phyloP scores from a whole-genome alignment of 768 basidiomycete genomes.

The Tricholomella constricta region DNA sequence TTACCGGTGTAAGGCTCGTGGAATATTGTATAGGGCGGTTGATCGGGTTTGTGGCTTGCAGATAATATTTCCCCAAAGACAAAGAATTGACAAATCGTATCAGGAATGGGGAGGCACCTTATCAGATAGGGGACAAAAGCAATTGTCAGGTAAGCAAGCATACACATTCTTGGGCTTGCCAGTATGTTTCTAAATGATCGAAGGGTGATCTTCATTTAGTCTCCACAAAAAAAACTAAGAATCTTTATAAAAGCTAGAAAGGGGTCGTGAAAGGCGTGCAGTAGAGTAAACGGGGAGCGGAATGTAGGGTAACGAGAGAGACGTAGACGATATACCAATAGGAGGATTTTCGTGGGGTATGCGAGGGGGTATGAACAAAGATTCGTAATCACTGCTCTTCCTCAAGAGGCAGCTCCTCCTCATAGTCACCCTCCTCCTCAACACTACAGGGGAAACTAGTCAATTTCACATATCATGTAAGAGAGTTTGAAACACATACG shows the following conservation, averaged over 20 bases:
- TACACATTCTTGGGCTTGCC: too few relatives aligned
- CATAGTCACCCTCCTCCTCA: slow-evolving; percentile 89
- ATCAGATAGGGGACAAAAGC: too few relatives aligned
- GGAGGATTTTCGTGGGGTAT: slow-evolving; percentile 21
- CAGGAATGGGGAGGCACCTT: too few relatives aligned
- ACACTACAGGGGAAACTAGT: slow-evolving; percentile 47
- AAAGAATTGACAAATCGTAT: too few relatives aligned
- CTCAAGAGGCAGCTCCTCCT: slow-evolving; percentile 69
- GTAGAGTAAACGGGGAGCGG: slow-evolving; percentile 33
- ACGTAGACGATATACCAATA: slow-evolving; percentile 18
- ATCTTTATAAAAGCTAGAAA: slow-evolving; percentile 21
- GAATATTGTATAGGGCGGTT: neutral
- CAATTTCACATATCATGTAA: neutral
- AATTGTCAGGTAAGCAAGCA: too few relatives aligned
- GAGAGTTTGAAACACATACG: slow-evolving; percentile 51
- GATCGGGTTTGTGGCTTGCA: slow-evolving; percentile 6
- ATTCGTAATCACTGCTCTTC: slow-evolving; percentile 50
- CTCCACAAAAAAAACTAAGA: slow-evolving; percentile 33
- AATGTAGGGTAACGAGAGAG: slow-evolving; percentile 16
- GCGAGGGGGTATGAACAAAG: slow-evolving; percentile 18
- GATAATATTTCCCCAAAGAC: too few relatives aligned
- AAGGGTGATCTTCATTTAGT: neutral
- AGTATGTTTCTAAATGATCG: neutral
- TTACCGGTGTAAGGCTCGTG: too few relatives aligned
- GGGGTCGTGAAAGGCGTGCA: slow-evolving; percentile 40